These are phyloP conservation scores for Spinacia oleracea DNA, from an alignment of 179 eudicot species.

Conservation along the genomic window DNA sequence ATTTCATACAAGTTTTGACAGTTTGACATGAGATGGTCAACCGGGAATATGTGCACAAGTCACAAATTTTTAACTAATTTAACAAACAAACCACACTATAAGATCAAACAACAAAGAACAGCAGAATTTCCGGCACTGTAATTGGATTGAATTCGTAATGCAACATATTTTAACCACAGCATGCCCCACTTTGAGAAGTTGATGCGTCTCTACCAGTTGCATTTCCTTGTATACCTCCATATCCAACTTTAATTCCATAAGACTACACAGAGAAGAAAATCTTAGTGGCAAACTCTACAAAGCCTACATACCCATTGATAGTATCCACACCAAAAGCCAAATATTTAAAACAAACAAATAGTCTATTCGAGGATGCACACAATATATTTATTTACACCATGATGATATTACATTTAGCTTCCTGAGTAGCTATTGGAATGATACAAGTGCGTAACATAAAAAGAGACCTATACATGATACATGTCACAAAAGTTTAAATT, in stretches of 20 bases:
- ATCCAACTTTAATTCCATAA: conserved; percentile 37
- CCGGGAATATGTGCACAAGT: conserved; percentile 26
- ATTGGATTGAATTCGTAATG: not conserved
- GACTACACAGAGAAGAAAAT: conserved; percentile 21
- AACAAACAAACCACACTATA: conserved; percentile 4
- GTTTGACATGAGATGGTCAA: not conserved
- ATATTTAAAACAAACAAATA: not conserved
- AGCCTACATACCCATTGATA: no score
- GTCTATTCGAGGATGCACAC: no score
- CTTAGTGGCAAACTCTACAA: not conserved
- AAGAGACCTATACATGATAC: not conserved
- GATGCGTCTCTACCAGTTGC: conserved; percentile 32
- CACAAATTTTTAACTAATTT: conserved; percentile 12
- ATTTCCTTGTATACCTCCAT: conserved; percentile 40
- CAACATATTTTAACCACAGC: conserved; percentile 33
- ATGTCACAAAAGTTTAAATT: no score
- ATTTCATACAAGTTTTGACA: conserved; percentile 26
- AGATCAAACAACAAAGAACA: conserved; percentile 13
- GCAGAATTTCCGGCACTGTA: not conserved
- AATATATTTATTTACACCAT: not conserved
- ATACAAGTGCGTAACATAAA: no score
- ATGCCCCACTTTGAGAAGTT: conserved; percentile 35
- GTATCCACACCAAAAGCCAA: not conserved
- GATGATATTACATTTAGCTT: not conserved
- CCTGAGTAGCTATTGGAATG: not conserved